Percentiles rank a stretch among this genome's conserved stretches.
Evolutionary conservation across 2,329 filamentous ascomycete genomes (phyloP).

Genomic region (Karstenula rhodostoma): DNA sequence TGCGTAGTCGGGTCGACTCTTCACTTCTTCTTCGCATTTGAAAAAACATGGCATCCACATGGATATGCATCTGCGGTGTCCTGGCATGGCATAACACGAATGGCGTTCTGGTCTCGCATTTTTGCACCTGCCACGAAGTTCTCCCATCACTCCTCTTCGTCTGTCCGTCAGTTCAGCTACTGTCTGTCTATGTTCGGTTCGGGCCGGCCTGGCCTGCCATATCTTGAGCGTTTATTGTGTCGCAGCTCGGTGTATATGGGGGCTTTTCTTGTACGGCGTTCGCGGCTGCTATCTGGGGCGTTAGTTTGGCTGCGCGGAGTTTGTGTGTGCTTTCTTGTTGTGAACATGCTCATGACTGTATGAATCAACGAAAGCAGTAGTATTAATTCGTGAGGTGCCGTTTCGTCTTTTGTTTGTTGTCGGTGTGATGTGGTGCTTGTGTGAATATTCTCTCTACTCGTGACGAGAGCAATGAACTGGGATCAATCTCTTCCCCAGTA

Average conservation of each 20-base stretch:
- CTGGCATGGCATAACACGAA: constrained; percentile 24
- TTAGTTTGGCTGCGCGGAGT: background rate
- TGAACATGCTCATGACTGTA: constrained; percentile 26
- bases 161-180: background rate
- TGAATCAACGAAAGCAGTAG: constrained; percentile 30
- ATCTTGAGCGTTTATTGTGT: constrained; percentile 9
- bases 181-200: background rate
- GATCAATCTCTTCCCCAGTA: no score
- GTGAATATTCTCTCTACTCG: no score
- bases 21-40: constrained; percentile 14
- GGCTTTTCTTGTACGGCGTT: background rate
- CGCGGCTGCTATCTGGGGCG: background rate
- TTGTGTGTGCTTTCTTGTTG: constrained; percentile 9
- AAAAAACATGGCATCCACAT: constrained; percentile 16
- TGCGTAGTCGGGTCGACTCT: constrained; percentile 25
- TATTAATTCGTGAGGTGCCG: constrained; percentile 18
- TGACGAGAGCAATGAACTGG: no score
- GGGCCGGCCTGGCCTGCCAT: background rate
- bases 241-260: constrained; percentile 12
- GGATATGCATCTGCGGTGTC: constrained; percentile 28
- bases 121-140: constrained; percentile 17
- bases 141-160: constrained; percentile 17
- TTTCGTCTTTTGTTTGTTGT: background rate
- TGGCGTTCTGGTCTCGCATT: constrained; percentile 32
- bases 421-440: no score